phyloP scores from a whole-genome alignment of 352 stramenopile species.

The Phytopythium aichiense region DNA sequence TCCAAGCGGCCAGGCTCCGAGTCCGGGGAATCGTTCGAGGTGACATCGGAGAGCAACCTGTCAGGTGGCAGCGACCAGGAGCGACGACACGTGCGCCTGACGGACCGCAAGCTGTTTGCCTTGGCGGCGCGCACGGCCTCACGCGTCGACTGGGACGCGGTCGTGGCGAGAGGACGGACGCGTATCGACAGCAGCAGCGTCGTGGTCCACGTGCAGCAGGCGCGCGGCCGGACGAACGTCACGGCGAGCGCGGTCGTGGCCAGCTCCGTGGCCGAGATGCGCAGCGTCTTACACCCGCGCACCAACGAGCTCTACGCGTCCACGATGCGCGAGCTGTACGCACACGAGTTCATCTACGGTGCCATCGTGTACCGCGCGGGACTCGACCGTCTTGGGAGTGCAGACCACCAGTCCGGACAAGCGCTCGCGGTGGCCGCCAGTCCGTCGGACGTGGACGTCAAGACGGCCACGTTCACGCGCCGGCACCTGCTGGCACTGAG shows the following conservation, averaged over 20 bases:
- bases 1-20: not conserved
- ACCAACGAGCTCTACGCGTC: conserved; percentile 29
- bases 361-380: conserved; percentile 35
- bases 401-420: not conserved
- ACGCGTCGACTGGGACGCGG: conserved; percentile 22
- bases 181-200: conserved; percentile 7
- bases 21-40: not conserved
- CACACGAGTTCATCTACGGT: conserved; percentile 43
- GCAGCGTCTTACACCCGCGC: conserved; percentile 20
- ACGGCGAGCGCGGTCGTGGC: conserved; percentile 26
- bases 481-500: conserved; percentile 37
- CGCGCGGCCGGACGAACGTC: conserved; percentile 23
- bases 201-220: conserved; percentile 23
- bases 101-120: conserved; percentile 35
- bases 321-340: conserved; percentile 41
- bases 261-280: conserved; percentile 40
- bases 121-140: conserved; percentile 21
- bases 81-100: conserved; percentile 41
- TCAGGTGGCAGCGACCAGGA: conserved; percentile 2
- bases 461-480: conserved; percentile 46
- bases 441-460: conserved; percentile 24
- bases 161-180: conserved; percentile 15
- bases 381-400: not conserved
- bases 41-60: not conserved
- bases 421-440: conserved; percentile 3